These are phyloP conservation scores for Ustilago nuda DNA, from an alignment of 1,284 basidiomycete genomes.

Conservation along the genomic window DNA sequence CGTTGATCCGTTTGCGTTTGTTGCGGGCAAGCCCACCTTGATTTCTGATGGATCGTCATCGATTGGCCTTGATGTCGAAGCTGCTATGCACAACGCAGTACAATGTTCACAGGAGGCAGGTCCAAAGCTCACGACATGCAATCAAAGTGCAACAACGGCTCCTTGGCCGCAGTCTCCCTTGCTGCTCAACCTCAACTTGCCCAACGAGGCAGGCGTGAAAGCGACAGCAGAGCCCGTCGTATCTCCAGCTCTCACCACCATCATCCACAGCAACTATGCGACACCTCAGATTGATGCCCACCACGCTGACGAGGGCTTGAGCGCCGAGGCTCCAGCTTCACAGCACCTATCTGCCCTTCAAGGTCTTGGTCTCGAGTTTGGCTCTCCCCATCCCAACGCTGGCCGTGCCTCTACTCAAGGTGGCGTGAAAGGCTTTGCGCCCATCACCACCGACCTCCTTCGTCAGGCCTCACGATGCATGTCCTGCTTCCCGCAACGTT, in stretches of 20 bases:
- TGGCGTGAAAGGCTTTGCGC: conserved; percentile 27
- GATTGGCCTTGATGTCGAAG: neutral
- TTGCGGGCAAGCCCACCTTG: conserved; percentile 22
- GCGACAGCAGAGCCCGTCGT: conserved; percentile 5
- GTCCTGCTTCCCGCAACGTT: conserved; percentile 5
- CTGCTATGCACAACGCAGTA: conserved; percentile 21
- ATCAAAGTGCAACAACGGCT: conserved; percentile 39
- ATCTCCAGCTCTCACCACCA: conserved; percentile 36
- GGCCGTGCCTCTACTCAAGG: neutral
- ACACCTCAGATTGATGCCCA: conserved; percentile 22
- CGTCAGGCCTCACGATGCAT: conserved; percentile 28
- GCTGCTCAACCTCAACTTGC: conserved; percentile 27
- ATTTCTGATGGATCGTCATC: conserved; percentile 8
- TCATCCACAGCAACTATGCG: conserved; percentile 30
- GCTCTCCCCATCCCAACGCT: conserved; percentile 7
- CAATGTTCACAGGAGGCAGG: conserved; percentile 1
- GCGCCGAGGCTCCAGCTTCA: neutral
- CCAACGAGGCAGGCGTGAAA: neutral
- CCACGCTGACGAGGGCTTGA: neutral
- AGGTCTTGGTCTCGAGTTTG: conserved; percentile 37
- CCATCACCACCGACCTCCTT: conserved; percentile 34
- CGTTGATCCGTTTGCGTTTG: conserved; percentile 23
- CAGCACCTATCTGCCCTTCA: conserved; percentile 4
- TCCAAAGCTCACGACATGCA: conserved; percentile 33
- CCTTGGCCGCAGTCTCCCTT: conserved; percentile 53